Evolutionary conservation across 768 basidiomycete genomes (phyloP).

Genomic region (Candolleomyces efflorescens): DNA sequence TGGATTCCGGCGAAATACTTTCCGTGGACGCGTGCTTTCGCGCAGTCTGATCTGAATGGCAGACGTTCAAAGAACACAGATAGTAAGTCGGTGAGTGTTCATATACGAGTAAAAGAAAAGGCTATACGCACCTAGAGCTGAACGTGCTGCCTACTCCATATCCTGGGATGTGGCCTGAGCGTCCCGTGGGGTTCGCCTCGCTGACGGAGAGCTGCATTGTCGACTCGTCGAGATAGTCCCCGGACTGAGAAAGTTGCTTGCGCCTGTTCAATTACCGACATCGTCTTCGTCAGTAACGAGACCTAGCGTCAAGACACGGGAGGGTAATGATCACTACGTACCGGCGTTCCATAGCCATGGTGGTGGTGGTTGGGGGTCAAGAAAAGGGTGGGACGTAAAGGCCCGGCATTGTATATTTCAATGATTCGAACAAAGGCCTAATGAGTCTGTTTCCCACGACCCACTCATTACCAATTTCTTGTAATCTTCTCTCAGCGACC

Average conservation of each 20-base stretch:
- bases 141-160: constrained; percentile 7
- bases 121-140: background rate
- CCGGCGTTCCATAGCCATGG: too few species aligned
- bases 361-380: too few species aligned
- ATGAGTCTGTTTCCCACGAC: too few species aligned
- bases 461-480: too few species aligned
- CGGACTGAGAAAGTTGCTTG: background rate
- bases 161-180: constrained; percentile 3
- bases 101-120: too few species aligned
- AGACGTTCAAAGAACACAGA: background rate
- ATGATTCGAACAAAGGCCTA: too few species aligned
- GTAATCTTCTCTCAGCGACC: background rate
- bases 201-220: background rate
- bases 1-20: constrained; percentile 31
- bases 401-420: too few species aligned
- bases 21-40: constrained; percentile 23
- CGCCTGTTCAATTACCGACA: background rate
- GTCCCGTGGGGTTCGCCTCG: background rate
- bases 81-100: background rate
- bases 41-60: constrained; percentile 22
- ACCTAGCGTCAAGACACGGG: background rate
- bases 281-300: background rate
- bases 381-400: too few species aligned
- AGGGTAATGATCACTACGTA: background rate
- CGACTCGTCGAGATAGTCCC: background rate